Evolutionary conservation across 768 basidiomycete species (phyloP).

Genomic region (Lactifluus piperatus): DNA sequence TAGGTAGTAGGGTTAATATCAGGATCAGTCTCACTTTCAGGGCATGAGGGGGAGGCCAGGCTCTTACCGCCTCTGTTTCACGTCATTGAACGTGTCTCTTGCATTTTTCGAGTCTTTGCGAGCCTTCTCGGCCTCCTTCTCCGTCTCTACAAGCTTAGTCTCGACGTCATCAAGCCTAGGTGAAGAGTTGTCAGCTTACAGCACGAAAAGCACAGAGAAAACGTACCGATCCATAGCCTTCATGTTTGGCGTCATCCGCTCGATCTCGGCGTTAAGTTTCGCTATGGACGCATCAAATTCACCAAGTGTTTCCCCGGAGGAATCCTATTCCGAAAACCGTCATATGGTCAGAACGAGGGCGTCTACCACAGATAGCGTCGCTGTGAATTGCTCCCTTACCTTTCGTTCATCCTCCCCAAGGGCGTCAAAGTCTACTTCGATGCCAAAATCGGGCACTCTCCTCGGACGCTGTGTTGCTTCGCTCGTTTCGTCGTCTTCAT

Average conservation of each 20-base stretch:
- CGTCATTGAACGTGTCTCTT: constrained; percentile 85
- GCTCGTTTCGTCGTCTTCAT: constrained; percentile 70
- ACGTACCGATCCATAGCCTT: constrained; percentile 86
- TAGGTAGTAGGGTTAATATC: constrained; percentile 18
- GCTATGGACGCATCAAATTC: constrained; percentile 66
- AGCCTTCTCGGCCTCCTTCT: constrained; percentile 87
- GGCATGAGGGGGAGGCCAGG: background rate
- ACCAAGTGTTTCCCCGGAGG: constrained; percentile 52
- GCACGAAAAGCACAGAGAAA: background rate
- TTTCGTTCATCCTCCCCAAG: constrained; percentile 70
- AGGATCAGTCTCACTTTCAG: background rate
- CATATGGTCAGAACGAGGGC: background rate
- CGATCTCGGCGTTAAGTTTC: constrained; percentile 72
- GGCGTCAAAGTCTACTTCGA: constrained; percentile 77
- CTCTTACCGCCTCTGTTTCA: constrained; percentile 69
- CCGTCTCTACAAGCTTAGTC: constrained; percentile 76
- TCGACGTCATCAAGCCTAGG: constrained; percentile 81
- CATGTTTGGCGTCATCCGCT: constrained; percentile 92
- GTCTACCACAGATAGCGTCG: background rate
- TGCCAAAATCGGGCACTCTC: constrained; percentile 71
- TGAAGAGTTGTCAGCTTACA: background rate
- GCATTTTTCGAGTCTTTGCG: constrained; percentile 83
- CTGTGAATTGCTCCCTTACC: constrained; percentile 31
- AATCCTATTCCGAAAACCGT: constrained; percentile 36
- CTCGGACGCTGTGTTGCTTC: constrained; percentile 53